These are phyloP conservation scores for Coemansia sp. DNA, from an alignment of 192 early-diverging fungal species.

Conservation along the genomic window DNA sequence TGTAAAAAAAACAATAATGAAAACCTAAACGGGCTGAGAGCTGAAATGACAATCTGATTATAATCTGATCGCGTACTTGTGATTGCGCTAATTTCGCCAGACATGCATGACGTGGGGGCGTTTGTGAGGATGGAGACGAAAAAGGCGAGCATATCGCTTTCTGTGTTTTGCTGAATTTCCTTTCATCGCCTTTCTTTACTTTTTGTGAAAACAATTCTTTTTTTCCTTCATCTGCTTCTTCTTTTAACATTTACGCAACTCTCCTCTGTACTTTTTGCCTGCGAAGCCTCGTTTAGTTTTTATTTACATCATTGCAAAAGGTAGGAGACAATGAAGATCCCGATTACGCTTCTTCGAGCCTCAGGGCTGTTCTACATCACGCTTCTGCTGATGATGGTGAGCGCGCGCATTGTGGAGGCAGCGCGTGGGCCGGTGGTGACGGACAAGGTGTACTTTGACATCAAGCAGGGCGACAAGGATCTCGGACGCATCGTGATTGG, in stretches of 20 bases:
- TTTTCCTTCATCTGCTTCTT: neutral
- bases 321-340: conserved; percentile 25
- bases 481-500: conserved; percentile 59
- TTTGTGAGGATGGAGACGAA: too few species aligned
- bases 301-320: neutral
- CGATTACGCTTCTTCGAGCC: conserved; percentile 38
- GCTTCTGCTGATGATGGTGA: conserved; percentile 32
- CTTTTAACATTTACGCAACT: neutral
- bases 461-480: conserved; percentile 72
- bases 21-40: too few species aligned
- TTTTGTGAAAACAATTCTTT: neutral
- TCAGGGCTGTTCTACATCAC: conserved; percentile 38
- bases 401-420: conserved; percentile 47
- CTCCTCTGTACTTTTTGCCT: too few species aligned
- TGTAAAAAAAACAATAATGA: too few species aligned
- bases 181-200: too few species aligned
- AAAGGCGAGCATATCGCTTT: too few species aligned
- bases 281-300: neutral
- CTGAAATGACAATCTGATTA: too few species aligned
- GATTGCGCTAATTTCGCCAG: too few species aligned
- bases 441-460: conserved; percentile 85
- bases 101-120: too few species aligned
- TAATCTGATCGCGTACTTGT: too few species aligned
- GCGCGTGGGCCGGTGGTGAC: conserved; percentile 68
- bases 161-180: too few species aligned